phyloP scores from a whole-genome alignment of 2,329 filamentous ascomycete species.

The Huntiella savannae region DNA sequence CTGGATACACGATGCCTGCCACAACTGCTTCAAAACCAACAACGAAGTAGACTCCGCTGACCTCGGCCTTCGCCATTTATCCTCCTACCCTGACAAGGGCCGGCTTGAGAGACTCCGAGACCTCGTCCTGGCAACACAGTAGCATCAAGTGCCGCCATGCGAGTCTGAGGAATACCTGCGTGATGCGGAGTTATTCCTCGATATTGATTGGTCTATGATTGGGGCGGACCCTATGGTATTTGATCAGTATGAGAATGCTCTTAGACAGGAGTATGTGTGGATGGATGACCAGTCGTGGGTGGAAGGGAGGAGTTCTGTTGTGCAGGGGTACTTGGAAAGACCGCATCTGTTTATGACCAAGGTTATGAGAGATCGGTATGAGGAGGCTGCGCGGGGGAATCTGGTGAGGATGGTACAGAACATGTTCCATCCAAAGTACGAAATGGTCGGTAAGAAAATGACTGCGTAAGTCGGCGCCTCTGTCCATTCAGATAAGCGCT shows the following conservation, averaged over 20 bases:
- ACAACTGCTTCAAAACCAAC: constrained; percentile 5
- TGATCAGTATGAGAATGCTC: constrained; percentile 8
- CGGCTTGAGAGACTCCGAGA: constrained; percentile 5
- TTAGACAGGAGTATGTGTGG: constrained; percentile 10
- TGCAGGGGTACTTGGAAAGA: constrained; percentile 3
- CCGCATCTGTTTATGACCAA: constrained; percentile 7
- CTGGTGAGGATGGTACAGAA: neutral
- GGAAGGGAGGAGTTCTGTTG: neutral
- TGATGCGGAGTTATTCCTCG: constrained; percentile 11
- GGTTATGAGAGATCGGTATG: constrained; percentile 7
- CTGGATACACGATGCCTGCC: constrained; percentile 11
- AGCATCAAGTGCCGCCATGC: constrained; percentile 6
- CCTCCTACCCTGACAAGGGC: neutral
- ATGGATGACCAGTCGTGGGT: constrained; percentile 5
- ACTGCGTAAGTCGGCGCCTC: neutral
- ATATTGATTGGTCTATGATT: constrained; percentile 9
- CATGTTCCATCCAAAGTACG: neutral
- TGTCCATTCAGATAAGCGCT: too few relatives aligned
- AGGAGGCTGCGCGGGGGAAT: constrained; percentile 2
- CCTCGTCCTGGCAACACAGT: constrained; percentile 8
- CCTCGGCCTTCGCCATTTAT: constrained; percentile 1
- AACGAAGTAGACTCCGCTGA: constrained; percentile 19
- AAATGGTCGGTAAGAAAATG: neutral
- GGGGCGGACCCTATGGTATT: constrained; percentile 5
- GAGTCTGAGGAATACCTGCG: constrained; percentile 1